These are phyloP conservation scores for Russula ochroleuca DNA, from an alignment of 768 basidiomycete species.

Conservation along the genomic window DNA sequence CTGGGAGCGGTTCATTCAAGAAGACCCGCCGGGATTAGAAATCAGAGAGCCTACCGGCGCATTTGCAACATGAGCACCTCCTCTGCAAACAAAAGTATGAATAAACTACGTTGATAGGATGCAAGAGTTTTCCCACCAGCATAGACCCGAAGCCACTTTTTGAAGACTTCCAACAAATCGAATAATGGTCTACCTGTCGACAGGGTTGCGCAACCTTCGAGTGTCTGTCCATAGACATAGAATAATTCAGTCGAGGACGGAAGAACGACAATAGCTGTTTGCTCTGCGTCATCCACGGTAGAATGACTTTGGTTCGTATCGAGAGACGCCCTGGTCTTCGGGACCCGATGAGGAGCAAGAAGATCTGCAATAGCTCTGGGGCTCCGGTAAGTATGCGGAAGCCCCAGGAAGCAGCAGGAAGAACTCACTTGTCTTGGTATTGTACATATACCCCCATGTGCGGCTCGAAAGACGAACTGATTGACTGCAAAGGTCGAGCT, in stretches of 20 bases:
- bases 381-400: slow-evolving; percentile 4
- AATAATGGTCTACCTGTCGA: slow-evolving; percentile 80
- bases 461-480: slow-evolving; percentile 88
- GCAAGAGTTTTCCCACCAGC: slow-evolving; percentile 55
- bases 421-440: slow-evolving; percentile 86
- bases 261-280: slow-evolving; percentile 61
- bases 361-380: slow-evolving; percentile 82
- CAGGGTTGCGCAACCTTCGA: slow-evolving; percentile 91
- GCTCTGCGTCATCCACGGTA: slow-evolving; percentile 42
- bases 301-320: slow-evolving; percentile 46
- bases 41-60: slow-evolving; percentile 52
- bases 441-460: slow-evolving; percentile 93
- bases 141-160: slow-evolving; percentile 92
- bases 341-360: slow-evolving; percentile 72
- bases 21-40: not conserved
- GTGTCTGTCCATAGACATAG: slow-evolving; percentile 92
- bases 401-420: slow-evolving; percentile 3
- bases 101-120: not conserved
- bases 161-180: slow-evolving; percentile 76
- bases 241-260: slow-evolving; percentile 95
- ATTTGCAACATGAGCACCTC: slow-evolving; percentile 74
- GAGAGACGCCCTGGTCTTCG: slow-evolving; percentile 60
- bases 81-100: slow-evolving; percentile 48
- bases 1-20: slow-evolving; percentile 31
- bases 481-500: slow-evolving; percentile 52